Evolutionary conservation across 208 protist genomes (phyloP), one percentile per base, ranked within the genome.

Genomic region (Trypanosoma melophagium): DNA sequence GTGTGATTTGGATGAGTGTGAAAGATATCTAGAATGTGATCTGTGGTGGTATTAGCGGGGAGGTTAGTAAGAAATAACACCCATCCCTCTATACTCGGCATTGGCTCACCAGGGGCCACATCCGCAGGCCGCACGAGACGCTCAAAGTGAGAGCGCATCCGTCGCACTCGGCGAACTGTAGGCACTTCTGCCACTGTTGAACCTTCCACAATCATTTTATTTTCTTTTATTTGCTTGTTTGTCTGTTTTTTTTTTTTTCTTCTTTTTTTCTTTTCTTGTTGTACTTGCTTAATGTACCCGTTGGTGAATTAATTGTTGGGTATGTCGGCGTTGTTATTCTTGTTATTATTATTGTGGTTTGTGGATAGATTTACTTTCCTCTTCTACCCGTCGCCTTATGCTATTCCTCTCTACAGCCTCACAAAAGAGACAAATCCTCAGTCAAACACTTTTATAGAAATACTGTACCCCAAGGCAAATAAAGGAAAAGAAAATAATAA

Each of bases 31-130:
- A 64, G 52, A 19, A 95, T 77, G 69, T 92, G 77, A 58, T 89
- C 83, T 24, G 70, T 74, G 4, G 84, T 89, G 13, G 86, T 86
- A 8, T 80, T 79, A 10, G 70, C 54, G 3, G 87, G 85, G n/a
- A 93, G 74, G 60, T 86, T 83, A 2, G 75, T 80, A 21, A 95
- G 69, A 57, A 93, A 83, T 5, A 95, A 66, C 35, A 88, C 80
- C 89, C 89, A 95, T 9, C 86, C 86, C 73, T 95, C 89, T 51
- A 95, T 88, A 71, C 89, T 95, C 3, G 89, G 86, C 21, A 87
- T 86, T 42, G 86, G 72, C 28, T 77, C 69, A 31, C 86, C 89
- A 0, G 86, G 80, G 35, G 58, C 49, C 10, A 93, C 79, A 53
- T 81, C 71, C 14, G 73, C 65, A 9, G 89, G 89, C 17, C 80